phyloP scores from a whole-genome alignment of 495 filamentous ascomycete species.

The Parmelia sp. region DNA sequence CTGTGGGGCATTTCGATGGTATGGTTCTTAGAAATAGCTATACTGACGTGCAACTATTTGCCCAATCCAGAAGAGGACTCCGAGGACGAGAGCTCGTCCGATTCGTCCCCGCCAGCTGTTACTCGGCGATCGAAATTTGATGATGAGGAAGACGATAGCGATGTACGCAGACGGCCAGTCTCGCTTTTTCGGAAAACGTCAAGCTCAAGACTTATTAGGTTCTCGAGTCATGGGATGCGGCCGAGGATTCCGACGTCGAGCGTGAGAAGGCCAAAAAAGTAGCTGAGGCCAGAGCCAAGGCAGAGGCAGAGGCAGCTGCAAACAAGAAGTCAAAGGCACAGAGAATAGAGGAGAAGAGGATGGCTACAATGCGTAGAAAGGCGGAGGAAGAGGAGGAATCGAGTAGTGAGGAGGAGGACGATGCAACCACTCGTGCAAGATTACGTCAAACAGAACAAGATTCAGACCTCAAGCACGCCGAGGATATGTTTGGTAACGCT shows the following conservation, averaged over 20 bases:
- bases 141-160: constrained; percentile 86
- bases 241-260: constrained; percentile 94
- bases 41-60: constrained; percentile 1
- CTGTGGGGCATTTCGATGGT: background rate
- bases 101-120: constrained; percentile 55
- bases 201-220: constrained; percentile 48
- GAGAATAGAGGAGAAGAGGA: constrained; percentile 72
- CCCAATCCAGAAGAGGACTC: constrained; percentile 57
- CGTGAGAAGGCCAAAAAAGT: constrained; percentile 87
- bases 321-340: constrained; percentile 86
- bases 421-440: constrained; percentile 62
- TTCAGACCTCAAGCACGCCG: constrained; percentile 80
- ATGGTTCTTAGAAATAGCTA: background rate
- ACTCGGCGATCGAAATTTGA: constrained; percentile 71
- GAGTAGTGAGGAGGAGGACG: constrained; percentile 63
- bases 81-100: constrained; percentile 51
- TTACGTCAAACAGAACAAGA: constrained; percentile 75
- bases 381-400: constrained; percentile 50
- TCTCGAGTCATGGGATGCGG: constrained; percentile 94
- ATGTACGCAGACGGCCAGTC: constrained; percentile 50
- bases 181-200: constrained; percentile 15
- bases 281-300: constrained; percentile 80
- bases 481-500: constrained; percentile 80
- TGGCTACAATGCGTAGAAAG: constrained; percentile 37
- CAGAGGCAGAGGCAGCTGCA: constrained; percentile 82